phyloP scores from a whole-genome alignment of 2,329 filamentous ascomycete genomes.

The Talaromyces albobiverticillius region DNA sequence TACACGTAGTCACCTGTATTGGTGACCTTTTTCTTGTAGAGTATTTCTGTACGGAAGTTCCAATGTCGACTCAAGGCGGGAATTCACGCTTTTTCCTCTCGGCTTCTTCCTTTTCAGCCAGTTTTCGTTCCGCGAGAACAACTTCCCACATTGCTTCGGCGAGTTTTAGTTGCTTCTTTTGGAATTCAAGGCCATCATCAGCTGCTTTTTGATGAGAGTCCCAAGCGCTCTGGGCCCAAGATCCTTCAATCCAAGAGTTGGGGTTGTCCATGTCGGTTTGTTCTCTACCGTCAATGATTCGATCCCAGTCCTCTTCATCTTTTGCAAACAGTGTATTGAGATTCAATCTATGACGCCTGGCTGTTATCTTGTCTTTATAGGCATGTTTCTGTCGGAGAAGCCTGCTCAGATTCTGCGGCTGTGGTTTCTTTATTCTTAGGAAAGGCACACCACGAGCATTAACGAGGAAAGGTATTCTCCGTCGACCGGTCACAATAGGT shows the following conservation, averaged over 20 bases:
- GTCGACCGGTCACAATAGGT: constrained; percentile 31
- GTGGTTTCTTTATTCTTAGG: constrained; percentile 44
- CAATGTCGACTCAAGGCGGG: not conserved
- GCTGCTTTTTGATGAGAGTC: constrained; percentile 21
- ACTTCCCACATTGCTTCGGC: constrained; percentile 38
- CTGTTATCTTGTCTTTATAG: constrained; percentile 32
- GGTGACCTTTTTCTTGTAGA: not conserved
- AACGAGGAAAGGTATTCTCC: constrained; percentile 40
- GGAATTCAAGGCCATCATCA: constrained; percentile 19
- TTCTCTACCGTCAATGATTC: constrained; percentile 22
- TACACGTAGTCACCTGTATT: not conserved
- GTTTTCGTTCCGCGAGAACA: constrained; percentile 36
- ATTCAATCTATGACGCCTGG: constrained; percentile 30
- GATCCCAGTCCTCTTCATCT: constrained; percentile 44
- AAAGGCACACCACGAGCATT: constrained; percentile 42
- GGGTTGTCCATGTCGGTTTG: not conserved
- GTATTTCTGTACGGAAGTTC: not conserved
- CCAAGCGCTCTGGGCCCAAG: constrained; percentile 25
- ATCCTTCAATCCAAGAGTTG: constrained; percentile 11
- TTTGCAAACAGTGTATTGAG: constrained; percentile 30
- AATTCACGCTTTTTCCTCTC: constrained; percentile 8
- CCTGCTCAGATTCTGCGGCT: constrained; percentile 38
- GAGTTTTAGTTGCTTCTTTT: constrained; percentile 27
- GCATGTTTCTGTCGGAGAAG: constrained; percentile 35
- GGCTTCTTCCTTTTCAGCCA: constrained; percentile 27